These are phyloP conservation scores for Scedosporium dehoogii DNA, from an alignment of 2,329 filamentous ascomycete species.

Conservation along the genomic window DNA sequence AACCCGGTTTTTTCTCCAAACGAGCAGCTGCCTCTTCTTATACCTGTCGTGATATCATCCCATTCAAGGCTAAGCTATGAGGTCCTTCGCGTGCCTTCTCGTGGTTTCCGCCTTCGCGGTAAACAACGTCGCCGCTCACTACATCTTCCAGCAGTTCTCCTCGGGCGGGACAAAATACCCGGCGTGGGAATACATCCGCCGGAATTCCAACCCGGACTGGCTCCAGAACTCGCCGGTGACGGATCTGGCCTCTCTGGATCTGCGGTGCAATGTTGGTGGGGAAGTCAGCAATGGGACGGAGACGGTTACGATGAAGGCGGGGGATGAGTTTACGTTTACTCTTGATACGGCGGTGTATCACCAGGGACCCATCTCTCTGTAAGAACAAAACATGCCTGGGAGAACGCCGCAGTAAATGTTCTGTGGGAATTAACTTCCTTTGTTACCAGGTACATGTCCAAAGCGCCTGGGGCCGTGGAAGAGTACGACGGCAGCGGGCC, in stretches of 20 bases:
- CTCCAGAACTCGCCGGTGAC: conserved; percentile 24
- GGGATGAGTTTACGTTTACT: conserved; percentile 25
- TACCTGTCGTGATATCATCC: not conserved
- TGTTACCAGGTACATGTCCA: conserved; percentile 18
- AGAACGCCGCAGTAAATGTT: not conserved
- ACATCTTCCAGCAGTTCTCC: conserved; percentile 21
- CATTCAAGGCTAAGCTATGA: not conserved
- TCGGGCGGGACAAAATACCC: conserved; percentile 15
- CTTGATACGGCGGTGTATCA: conserved; percentile 27
- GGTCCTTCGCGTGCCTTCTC: conserved; percentile 1
- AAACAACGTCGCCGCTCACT: conserved; percentile 13
- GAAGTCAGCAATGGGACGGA: conserved; percentile 19
- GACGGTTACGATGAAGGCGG: conserved; percentile 21
- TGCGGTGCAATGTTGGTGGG: conserved; percentile 28
- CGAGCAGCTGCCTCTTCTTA: not conserved
- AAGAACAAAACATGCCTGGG: conserved; percentile 10
- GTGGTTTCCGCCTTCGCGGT: conserved; percentile 5
- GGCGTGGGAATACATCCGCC: conserved; percentile 21
- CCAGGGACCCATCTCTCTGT: conserved; percentile 27
- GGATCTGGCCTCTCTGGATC: conserved; percentile 25
- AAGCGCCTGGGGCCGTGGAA: conserved; percentile 22
- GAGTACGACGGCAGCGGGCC: conserved; percentile 26
- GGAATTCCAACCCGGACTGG: conserved; percentile 20
- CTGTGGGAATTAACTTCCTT: not conserved
- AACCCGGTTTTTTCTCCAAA: not conserved